phyloP scores from a whole-genome alignment of 202 grass and related monocot genomes.

The Dendrocalamus latiflorus region DNA sequence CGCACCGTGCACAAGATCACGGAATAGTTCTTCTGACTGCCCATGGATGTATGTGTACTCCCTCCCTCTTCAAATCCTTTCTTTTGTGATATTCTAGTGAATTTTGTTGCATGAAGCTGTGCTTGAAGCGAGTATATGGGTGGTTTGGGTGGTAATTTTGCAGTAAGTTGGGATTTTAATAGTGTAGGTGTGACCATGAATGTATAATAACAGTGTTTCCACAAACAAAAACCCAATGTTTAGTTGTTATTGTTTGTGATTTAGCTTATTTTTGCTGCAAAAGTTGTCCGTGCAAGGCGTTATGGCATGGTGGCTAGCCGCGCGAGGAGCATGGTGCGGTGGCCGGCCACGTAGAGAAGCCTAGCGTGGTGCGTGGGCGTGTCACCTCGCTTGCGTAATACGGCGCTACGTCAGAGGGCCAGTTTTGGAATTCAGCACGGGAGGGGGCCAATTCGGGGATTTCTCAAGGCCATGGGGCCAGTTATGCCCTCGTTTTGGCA shows the following conservation, averaged over 20 bases:
- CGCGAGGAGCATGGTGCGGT: too few relatives aligned
- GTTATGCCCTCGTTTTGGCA: too few relatives aligned
- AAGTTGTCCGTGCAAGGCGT: neutral
- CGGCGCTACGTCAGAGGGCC: too few relatives aligned
- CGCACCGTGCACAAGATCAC: slow-evolving; percentile 83
- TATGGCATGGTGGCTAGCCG: too few relatives aligned
- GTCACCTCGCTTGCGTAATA: too few relatives aligned
- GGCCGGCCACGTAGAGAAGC: too few relatives aligned
- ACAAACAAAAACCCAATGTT: neutral
- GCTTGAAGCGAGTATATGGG: neutral
- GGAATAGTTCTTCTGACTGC: slow-evolving; percentile 71
- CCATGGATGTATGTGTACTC: slow-evolving; percentile 63
- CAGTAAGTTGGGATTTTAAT: neutral
- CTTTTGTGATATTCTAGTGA: neutral
- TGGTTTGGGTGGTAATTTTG: neutral
- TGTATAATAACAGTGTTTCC: neutral
- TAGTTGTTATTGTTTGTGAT: neutral
- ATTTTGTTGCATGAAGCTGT: neutral
- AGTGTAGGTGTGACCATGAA: neutral
- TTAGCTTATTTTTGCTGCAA: neutral
- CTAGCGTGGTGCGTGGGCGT: too few relatives aligned
- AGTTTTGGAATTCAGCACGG: too few relatives aligned
- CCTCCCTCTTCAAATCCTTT: neutral
- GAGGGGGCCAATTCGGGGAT: too few relatives aligned
- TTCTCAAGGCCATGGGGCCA: too few relatives aligned